Conservation (phyloP, 176 grass and related monocot species). For the Eragrostis curvula region DNA sequence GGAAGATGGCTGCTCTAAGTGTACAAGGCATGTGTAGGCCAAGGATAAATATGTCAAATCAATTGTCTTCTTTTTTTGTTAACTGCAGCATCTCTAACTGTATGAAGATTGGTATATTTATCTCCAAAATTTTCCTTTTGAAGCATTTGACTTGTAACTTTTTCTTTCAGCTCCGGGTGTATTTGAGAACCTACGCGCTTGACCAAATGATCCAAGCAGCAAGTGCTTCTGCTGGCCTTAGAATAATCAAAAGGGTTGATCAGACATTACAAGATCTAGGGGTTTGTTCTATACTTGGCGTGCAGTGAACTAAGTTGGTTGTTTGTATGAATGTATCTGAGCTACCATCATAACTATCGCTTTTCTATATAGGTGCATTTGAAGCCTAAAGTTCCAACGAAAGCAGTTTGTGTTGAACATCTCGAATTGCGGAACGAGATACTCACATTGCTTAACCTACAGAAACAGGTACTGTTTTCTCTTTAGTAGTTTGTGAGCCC, state of each 20-base stretch:
- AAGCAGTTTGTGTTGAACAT: slow-evolving; percentile 96
- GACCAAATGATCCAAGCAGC: slow-evolving; percentile 97
- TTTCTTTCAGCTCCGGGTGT: slow-evolving; percentile 83
- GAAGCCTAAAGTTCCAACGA: slow-evolving; percentile 98
- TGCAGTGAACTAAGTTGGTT: not conserved
- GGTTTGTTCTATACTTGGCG: slow-evolving; percentile 57
- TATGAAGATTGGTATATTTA: slow-evolving; percentile 15
- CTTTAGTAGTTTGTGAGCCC: not conserved
- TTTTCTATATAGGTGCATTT: slow-evolving; percentile 76
- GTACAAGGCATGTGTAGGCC: not conserved
- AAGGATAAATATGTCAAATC: slow-evolving; percentile 26
- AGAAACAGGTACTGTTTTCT: slow-evolving; percentile 79
- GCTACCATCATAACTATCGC: not conserved
- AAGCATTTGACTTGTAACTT: slow-evolving; percentile 40
- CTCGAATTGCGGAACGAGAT: slow-evolving; percentile 96
- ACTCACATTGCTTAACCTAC: slow-evolving; percentile 96
- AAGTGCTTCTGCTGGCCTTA: slow-evolving; percentile 83
- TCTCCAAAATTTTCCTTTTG: slow-evolving; percentile 18
- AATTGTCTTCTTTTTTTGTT: slow-evolving; percentile 2
- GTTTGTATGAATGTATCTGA: slow-evolving; percentile 21
- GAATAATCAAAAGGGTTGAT: slow-evolving; percentile 89
- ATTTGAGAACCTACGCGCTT: slow-evolving; percentile 89
- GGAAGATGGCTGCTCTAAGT: not conserved
- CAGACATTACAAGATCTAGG: slow-evolving; percentile 91
- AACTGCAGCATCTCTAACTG: slow-evolving; percentile 8